Evolutionary conservation across 768 basidiomycete species (phyloP), one percentile per base, ranked within the genome.

Genomic region (Mycena leptocephala): DNA sequence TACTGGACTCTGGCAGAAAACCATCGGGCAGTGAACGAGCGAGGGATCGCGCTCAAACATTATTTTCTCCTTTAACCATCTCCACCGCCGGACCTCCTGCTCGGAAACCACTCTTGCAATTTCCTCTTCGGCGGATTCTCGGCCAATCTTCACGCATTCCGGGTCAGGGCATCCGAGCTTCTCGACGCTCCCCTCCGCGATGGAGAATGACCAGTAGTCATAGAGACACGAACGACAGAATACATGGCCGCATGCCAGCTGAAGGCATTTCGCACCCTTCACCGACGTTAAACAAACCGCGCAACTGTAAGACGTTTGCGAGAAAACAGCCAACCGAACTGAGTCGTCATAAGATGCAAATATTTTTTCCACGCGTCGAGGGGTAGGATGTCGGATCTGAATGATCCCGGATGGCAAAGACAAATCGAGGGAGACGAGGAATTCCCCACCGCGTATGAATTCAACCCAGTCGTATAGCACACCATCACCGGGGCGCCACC

Each of bases 91-190:
- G 35, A 95, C 83, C 70, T 93, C 91, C 20, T 89, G 89, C 73
- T 93, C 90, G 0, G 92, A 89, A 2, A 96, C 92, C 0, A 96
- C 92, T 46, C 92, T 85, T 67, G 92, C 87, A 6, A 97, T 92
- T 79, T 97, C 94, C 53, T 93, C 94, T 77, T 94, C 92, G 30
- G 87, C 87, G 0, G 92, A 93, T 73, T 92, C 91, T 37, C 89
- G 86, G 37, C 86, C 85, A 8, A 83, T 83, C 80, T 95, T 96
- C n/a, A 95, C 91, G 79, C 97, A 98, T 41, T 87, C 88, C 1
- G 93, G 92, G 80, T 96, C 93, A 1, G 97, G 95, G 82, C 97
- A 98, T 0, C 93, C 90, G 2, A 98, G 96, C 24, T 89, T 88
- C 35, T 87, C 89, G 18, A 96, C 86, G 72, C 94, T 93, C 9